These are phyloP conservation scores for Prunus mira DNA, from an alignment of 306 rosid species.

Conservation along the genomic window DNA sequence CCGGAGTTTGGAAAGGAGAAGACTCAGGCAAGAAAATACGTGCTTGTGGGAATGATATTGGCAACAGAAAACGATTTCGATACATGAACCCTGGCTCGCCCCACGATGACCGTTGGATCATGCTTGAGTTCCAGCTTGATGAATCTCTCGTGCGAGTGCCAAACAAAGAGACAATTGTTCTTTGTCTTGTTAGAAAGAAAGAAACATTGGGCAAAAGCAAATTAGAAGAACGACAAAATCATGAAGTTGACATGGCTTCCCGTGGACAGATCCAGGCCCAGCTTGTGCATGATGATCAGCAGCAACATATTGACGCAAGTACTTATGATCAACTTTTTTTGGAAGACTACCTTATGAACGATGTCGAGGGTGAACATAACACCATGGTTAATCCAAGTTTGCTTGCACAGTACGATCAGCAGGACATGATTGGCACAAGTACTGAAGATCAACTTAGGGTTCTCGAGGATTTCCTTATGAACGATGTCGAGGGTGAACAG, in stretches of 20 bases:
- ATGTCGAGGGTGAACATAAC: no score
- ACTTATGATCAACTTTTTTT: no score
- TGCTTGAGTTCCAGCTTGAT: slow-evolving; percentile 2
- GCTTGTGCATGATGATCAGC: no score
- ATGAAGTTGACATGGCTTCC: neutral
- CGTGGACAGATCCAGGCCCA: no score
- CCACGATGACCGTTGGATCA: neutral
- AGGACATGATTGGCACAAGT: no score
- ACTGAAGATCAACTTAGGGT: no score
- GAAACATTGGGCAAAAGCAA: neutral
- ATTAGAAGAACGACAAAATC: neutral
- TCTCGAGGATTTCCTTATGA: no score
- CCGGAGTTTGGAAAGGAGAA: neutral
- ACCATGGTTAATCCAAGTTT: no score
- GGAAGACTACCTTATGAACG: no score
- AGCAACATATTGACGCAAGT: no score
- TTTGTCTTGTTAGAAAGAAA: neutral
- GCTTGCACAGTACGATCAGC: no score
- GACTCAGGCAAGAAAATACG: neutral
- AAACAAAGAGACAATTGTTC: neutral
- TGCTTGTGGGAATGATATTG: neutral
- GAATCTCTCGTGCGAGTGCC: neutral
- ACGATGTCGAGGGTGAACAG: no score
- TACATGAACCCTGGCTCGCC: neutral
- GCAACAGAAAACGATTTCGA: neutral